A percentile compares a stretch with the other conserved stretches of the same genome.
These are phyloP conservation scores for Fusarium heterosporum DNA, from an alignment of 2,329 filamentous ascomycete species.

Conservation along the genomic window DNA sequence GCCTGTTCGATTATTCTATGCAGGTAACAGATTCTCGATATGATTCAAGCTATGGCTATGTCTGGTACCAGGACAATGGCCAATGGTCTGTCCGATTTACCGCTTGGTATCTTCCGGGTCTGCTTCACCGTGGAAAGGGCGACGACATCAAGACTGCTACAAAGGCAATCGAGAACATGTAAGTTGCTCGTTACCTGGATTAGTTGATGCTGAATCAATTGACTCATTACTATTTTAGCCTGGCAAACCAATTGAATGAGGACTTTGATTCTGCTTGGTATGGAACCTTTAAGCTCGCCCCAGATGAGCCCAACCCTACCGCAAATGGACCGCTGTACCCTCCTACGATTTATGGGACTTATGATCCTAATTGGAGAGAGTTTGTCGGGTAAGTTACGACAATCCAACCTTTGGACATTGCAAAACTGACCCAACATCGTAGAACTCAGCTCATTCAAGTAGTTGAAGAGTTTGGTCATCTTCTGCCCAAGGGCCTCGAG, in stretches of 20 bases:
- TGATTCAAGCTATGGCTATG: conserved; percentile 57
- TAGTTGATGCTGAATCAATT: fast-evolving
- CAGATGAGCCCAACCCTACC: conserved; percentile 20
- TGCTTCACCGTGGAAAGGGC: conserved; percentile 38
- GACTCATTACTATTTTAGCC: background rate
- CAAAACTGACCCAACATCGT: fast-evolving
- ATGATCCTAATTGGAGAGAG: conserved; percentile 24
- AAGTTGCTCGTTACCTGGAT: background rate
- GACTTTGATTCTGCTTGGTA: conserved; percentile 21
- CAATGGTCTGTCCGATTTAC: conserved; percentile 58
- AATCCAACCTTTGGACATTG: fast-evolving
- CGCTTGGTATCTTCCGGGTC: conserved; percentile 56
- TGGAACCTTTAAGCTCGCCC: conserved; percentile 17
- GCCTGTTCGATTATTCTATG: conserved; percentile 51
- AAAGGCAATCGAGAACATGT: conserved; percentile 21
- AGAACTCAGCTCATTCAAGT: conserved; percentile 16
- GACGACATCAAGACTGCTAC: conserved; percentile 18
- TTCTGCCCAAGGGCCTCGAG: conserved; percentile 4
- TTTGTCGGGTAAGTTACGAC: conserved; percentile 3
- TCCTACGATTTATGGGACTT: conserved; percentile 13
- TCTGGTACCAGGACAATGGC: conserved; percentile 57
- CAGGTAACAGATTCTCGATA: conserved; percentile 54
- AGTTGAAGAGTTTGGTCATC: conserved; percentile 10
- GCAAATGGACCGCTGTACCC: conserved; percentile 12
- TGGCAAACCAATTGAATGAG: conserved; percentile 16